phyloP scores from a whole-genome alignment of 2,329 filamentous ascomycete species.

The Dryadomyces quercivorus region DNA sequence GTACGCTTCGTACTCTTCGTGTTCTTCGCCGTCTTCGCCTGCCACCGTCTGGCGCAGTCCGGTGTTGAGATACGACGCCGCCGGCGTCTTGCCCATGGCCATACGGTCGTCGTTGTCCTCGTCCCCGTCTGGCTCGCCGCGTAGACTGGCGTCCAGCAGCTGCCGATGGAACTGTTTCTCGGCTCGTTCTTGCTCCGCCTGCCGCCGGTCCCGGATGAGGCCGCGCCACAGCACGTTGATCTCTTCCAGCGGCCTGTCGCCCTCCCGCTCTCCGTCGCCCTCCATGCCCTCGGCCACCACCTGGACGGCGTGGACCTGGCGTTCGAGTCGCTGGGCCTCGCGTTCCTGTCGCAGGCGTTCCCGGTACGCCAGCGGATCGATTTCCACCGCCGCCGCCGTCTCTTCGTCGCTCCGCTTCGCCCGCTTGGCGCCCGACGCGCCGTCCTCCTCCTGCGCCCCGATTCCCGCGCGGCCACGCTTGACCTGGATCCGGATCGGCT shows the following conservation, averaged over 20 bases:
- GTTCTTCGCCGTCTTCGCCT: conserved; percentile 42
- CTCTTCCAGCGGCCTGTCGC: conserved; percentile 4
- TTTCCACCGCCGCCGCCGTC: conserved; percentile 20
- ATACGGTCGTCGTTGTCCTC: conserved; percentile 68
- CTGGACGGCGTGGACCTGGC: conserved; percentile 64
- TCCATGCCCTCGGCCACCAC: conserved; percentile 70
- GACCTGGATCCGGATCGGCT: conserved; percentile 64
- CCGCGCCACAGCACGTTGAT: conserved; percentile 71
- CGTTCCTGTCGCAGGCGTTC: conserved; percentile 59
- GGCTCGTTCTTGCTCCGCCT: conserved; percentile 54
- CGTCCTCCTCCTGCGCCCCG: conserved; percentile 41
- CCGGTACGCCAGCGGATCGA: conserved; percentile 57
- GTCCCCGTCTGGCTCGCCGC: neutral
- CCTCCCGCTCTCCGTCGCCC: conserved; percentile 29
- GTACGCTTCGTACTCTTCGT: conserved; percentile 61
- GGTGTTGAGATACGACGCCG: conserved; percentile 21
- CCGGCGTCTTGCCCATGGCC: conserved; percentile 57
- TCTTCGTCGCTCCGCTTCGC: conserved; percentile 28
- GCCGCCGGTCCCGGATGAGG: conserved; percentile 55
- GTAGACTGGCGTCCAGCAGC: conserved; percentile 8
- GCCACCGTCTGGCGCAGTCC: conserved; percentile 35
- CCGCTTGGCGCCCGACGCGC: conserved; percentile 41
- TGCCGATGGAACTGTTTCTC: conserved; percentile 51
- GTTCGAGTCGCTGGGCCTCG: conserved; percentile 56
- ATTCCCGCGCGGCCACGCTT: conserved; percentile 77